Percentiles rank a stretch among this genome's conserved stretches.
phyloP scores from a whole-genome alignment of 495 filamentous ascomycete species.

The Daldinia grandis region DNA sequence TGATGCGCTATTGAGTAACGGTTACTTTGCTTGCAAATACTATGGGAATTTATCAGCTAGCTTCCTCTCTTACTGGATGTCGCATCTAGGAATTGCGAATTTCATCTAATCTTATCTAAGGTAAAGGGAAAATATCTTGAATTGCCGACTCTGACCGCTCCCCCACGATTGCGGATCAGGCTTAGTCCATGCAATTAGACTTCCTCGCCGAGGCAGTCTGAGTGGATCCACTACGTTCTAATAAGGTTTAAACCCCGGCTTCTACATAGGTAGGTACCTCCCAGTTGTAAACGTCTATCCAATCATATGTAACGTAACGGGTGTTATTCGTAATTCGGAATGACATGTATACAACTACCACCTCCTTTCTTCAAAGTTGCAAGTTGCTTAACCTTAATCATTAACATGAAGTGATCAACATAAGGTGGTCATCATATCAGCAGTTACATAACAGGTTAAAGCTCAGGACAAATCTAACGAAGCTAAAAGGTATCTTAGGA shows the following conservation, averaged over 20 bases:
- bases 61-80: not conserved
- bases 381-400: no score
- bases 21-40: not conserved
- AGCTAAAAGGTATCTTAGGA: no score
- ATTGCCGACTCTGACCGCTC: conserved; percentile 44
- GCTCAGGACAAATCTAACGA: no score
- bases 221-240: not conserved
- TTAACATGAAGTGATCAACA: no score
- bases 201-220: not conserved
- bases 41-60: not conserved
- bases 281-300: no score
- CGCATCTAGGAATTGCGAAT: conserved; percentile 6
- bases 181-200: conserved; percentile 27
- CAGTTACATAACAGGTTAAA: no score
- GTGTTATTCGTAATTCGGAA: no score
- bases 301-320: no score
- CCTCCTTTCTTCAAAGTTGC: no score
- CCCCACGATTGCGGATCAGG: conserved; percentile 5
- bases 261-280: no score
- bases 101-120: not conserved
- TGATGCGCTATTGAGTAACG: not conserved
- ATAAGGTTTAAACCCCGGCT: not conserved
- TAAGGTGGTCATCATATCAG: no score
- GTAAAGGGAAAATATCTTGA: conserved; percentile 34
- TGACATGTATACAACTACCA: no score